Base-by-base conservation (phyloP, 108 stramenopile genomes). In the Epithemia pelagica region DNA sequence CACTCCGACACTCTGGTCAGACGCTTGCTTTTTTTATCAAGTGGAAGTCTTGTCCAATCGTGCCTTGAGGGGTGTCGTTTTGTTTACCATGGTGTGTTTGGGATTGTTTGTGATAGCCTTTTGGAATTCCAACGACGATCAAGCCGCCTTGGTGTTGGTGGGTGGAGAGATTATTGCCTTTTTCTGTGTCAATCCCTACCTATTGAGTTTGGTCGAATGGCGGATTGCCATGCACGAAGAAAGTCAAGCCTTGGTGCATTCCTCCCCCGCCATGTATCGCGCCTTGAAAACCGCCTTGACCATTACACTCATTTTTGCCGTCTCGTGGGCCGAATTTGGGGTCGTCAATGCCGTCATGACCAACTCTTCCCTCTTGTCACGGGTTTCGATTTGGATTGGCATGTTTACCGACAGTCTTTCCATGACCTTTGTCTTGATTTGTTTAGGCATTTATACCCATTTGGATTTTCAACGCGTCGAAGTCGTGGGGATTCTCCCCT, bases 171-270 rank as follows among this genome's bases (percentile, higher is more conserved):
- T 82, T 21, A 69, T 88, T 28, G 62, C 77, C 2, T 88, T 64
- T 62, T 87, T 88, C 56, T 80, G 65, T 37, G 65, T 75, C 54
- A 80, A 88, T 59, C 87, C 87, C 3, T 88, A 84, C 75, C 62
- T 84, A 31, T 54, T 84, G 26, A 62, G 74, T 5, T 71, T 84
- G 54, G 60, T 58, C n/a, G 87, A 84, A 67, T 88, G 87, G 87
- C 46, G 87, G 25, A 78, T 70, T 51, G 74, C 62, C 65, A 78
- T 82, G 82, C 64, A 58, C 3, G 87, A 88, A 62, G 87, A 88
- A 69, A 70, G 58, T 28, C 83, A 88, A 54, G 87, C 87, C 15
- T 69, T 84, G 55, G 22, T 84, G 29, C 87, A 88, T 67, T 68
- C 83, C 3, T 81, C 80, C 46, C 74, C 73, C 30, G 52, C 23